Evolutionary conservation across 495 filamentous ascomycete species (phyloP), one percentile per base, ranked within the genome.

Genomic region (Penicillium alfredii): DNA sequence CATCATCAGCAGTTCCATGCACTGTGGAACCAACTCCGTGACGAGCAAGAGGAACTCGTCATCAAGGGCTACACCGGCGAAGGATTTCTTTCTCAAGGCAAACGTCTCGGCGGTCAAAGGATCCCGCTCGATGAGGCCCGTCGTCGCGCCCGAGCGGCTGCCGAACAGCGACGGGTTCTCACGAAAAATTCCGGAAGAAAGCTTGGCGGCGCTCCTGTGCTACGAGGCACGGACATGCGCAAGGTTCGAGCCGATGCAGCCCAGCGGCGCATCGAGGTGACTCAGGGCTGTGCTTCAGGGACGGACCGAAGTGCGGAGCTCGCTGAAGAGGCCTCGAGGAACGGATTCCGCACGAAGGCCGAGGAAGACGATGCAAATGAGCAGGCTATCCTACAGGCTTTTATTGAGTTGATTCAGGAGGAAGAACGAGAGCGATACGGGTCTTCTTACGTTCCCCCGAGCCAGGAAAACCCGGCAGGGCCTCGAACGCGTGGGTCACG

Each of bases 331-430:
- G 83, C 84, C 5, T 78, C 76, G 4, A 60, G 66, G 29, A 83
- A 81, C 47, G 86, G 87, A 0, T 88, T 92, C 67, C 67, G 73
- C 24, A 95, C 90, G 0, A 73, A 88, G 53, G 85, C 86, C 0
- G 86, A 93, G 49, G 85, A 92, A 49, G 88, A 95, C 34, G 82
- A 88, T 46, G 90, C 86, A 1, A 90, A 95, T 43, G 86, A 96
- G 29, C 72, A 74, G 12, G 89, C 90, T n/a, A 94, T 95, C 45
- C 72, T 86, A 38, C 77, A 88, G 45, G 90, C 88, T 0, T 74
- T 90, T 16, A 87, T 84, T 63, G 90, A 97, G 35, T 62, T 97
- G 7, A 82, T 93, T 18, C 81, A 89, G 49, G 74, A 88, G 45
- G 83, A 89, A 46, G 90, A 96, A 46, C 75, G 82, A 35, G 76